phyloP scores from a whole-genome alignment of 2,329 filamentous ascomycete species.

The Leptographium procerum region DNA sequence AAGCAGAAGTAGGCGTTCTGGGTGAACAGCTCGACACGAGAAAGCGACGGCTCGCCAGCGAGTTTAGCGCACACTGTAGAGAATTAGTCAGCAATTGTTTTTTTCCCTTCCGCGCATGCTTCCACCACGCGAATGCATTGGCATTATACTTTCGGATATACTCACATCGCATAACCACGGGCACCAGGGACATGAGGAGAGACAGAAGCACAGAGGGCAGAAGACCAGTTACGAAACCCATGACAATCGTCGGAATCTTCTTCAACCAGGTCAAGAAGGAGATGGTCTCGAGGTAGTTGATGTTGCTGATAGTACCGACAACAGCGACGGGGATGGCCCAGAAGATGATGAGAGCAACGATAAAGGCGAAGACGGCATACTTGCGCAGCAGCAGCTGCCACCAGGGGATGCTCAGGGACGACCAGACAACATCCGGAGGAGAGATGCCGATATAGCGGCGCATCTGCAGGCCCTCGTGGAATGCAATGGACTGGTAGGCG shows the following conservation, averaged over 20 bases:
- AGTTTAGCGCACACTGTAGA: slow-evolving; percentile 68
- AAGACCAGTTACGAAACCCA: slow-evolving; percentile 76
- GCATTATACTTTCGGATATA: too few species aligned
- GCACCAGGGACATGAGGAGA: slow-evolving; percentile 77
- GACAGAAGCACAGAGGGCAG: slow-evolving; percentile 70
- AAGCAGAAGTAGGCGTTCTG: slow-evolving; percentile 89
- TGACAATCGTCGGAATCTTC: slow-evolving; percentile 54
- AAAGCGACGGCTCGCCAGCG: slow-evolving; percentile 67
- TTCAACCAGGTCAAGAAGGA: slow-evolving; percentile 62
- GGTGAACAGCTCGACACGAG: slow-evolving; percentile 75
- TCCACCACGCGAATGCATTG: too few species aligned
- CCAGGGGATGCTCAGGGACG: slow-evolving; percentile 72
- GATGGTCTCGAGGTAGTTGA: slow-evolving; percentile 55
- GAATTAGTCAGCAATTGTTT: too few species aligned
- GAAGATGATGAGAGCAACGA: slow-evolving; percentile 72
- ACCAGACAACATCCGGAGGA: slow-evolving; percentile 80
- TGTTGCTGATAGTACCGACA: slow-evolving; percentile 78
- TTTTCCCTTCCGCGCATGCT: too few species aligned
- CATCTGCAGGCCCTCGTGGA: slow-evolving; percentile 82
- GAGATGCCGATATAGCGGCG: slow-evolving; percentile 72
- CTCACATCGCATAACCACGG: slow-evolving; percentile 65
- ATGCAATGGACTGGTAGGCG: slow-evolving; percentile 76
- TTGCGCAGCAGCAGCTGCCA: slow-evolving; percentile 71
- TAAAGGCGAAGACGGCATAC: slow-evolving; percentile 57
- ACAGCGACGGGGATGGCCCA: slow-evolving; percentile 68